Base-by-base conservation (phyloP, 495 filamentous ascomycete species). In the Amorphotheca resinae region DNA sequence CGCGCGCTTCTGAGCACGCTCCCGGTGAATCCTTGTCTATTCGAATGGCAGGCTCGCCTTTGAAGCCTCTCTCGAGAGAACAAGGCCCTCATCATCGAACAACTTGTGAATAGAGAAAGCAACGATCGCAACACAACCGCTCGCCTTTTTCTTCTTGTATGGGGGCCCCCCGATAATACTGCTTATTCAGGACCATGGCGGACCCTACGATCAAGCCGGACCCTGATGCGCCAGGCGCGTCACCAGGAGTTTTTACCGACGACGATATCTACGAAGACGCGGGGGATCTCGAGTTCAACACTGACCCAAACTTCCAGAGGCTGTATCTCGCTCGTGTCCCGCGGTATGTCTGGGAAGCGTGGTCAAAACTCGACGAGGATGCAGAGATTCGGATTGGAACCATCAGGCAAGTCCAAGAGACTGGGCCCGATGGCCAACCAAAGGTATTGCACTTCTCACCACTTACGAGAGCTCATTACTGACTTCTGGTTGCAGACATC, bases 211-310 rank as follows among this genome's bases (percentile, higher is more conserved):
- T 87, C 65, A 88, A 88, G 59, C 57, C 69, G 14, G 84, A 89
- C 30, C 70, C 73, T 3, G 83, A 85, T 32, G 67, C 62, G 41
- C 64, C 65, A 40, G 72, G 67, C 45, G 46, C 57, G 7, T 69
- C 79, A 23, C 74, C 82, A 22, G 38, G 23, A n/a, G 68, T 66
- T 35, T 63, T 81, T 30, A 74, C 76, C 22, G 80, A 15, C 35
- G 79, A 87, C 18, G 84, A 86, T 51, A 66, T 84, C 44, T 85
- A 85, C 47, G 87, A 95, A 60, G 87, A 95, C 59, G 81, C 84
- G 3, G 84, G 84, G 38, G 87, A 95, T 50, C 67, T 94, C 22
- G 78, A 84, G 31, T 89, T 94, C 38, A 65, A 73, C 34, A 64
- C 69, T 7, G 62, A 60, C 42, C 50, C 53, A 1, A 33, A 45